Evolutionary conservation across 2,329 filamentous ascomycete species (phyloP).

Genomic region (Aspergillus sp.): DNA sequence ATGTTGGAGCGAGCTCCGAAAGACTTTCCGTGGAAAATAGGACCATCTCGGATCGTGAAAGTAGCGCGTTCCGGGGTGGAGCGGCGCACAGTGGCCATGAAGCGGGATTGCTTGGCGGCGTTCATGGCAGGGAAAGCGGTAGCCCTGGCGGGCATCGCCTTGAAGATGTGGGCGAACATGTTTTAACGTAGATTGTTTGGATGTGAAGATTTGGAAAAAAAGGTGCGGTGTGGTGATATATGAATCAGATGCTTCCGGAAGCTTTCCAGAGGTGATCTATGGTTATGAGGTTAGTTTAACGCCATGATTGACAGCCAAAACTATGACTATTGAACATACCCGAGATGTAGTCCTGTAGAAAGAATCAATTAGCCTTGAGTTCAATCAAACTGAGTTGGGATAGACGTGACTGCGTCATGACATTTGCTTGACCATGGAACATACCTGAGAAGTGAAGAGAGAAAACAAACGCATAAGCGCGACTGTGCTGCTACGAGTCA

Average conservation of each 20-base stretch:
- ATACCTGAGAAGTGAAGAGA: slow-evolving; percentile 82
- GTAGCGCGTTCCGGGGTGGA: slow-evolving; percentile 75
- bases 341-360: slow-evolving; percentile 59
- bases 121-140: slow-evolving; percentile 41
- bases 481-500: slow-evolving; percentile 40
- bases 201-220: slow-evolving; percentile 10
- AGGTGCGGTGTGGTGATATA: slow-evolving; percentile 7
- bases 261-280: slow-evolving; percentile 65
- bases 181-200: slow-evolving; percentile 20
- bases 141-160: slow-evolving; percentile 45
- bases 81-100: slow-evolving; percentile 63
- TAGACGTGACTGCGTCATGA: neutral
- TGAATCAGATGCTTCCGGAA: slow-evolving; percentile 51
- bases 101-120: slow-evolving; percentile 35
- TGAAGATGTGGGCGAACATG: slow-evolving; percentile 54
- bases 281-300: slow-evolving; percentile 12
- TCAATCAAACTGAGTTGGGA: neutral
- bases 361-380: slow-evolving; percentile 3
- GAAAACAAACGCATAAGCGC: slow-evolving; percentile 83
- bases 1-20: slow-evolving; percentile 97
- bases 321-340: slow-evolving; percentile 33
- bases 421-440: slow-evolving; percentile 18
- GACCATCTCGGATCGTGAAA: slow-evolving; percentile 92
- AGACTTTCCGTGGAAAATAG: slow-evolving; percentile 91
- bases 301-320: no score